A percentile compares a stretch with the other conserved stretches of the same genome.
Conservation (phyloP, 2,329 filamentous ascomycete genomes). For the Dendryphion nanum region DNA sequence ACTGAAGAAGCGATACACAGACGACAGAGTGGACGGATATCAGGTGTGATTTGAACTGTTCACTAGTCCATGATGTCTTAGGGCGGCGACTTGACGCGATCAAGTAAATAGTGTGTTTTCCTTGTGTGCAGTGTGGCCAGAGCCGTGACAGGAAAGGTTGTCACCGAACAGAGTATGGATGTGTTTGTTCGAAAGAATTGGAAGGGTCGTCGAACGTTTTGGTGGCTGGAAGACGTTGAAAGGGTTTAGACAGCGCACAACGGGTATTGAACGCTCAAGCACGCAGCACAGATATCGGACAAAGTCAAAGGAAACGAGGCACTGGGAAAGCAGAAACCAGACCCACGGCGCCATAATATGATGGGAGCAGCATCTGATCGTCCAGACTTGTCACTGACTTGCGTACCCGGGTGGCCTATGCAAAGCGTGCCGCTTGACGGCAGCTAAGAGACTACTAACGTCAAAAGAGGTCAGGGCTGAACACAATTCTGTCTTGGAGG, state of each 20-base stretch:
- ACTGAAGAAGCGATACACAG: neutral
- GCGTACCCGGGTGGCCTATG: slow-evolving; percentile 1
- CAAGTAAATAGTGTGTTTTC: neutral
- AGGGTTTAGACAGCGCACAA: neutral
- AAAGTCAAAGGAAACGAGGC: slow-evolving; percentile 2
- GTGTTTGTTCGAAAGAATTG: too few relatives aligned
- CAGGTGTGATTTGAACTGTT: too few relatives aligned
- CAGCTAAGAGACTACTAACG: slow-evolving; percentile 5
- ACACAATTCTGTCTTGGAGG: slow-evolving; percentile 1
- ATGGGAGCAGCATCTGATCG: neutral
- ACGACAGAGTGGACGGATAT: neutral
- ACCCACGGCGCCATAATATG: slow-evolving; percentile 5
- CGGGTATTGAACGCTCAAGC: neutral
- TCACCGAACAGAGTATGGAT: neutral
- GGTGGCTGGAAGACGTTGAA: neutral
- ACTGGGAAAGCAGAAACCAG: slow-evolving; percentile 2
- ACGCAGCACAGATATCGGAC: neutral
- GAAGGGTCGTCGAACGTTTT: neutral
- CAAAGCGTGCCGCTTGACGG: slow-evolving; percentile 3
- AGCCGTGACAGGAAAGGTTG: neutral
- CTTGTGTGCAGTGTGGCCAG: neutral
- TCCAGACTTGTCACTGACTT: neutral
- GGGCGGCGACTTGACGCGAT: neutral
- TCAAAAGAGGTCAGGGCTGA: slow-evolving; percentile 1
- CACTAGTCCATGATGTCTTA: too few relatives aligned